Conservation (phyloP, 805 yeast genomes). For the Yarrowia deformans region DNA sequence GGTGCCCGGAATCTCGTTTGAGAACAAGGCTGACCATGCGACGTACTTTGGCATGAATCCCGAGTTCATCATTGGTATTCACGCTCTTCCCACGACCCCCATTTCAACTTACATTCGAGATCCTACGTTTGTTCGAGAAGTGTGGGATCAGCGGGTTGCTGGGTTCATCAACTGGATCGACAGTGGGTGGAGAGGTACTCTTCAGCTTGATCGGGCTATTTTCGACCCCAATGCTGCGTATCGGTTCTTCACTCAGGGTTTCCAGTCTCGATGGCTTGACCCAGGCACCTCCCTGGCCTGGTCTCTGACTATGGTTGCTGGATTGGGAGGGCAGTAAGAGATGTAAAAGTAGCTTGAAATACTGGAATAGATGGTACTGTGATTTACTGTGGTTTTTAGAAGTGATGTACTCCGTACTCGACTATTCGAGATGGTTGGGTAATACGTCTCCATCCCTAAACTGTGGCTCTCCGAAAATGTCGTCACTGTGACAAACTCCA, state of each 20-base stretch:
- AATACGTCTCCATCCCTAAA: too few relatives aligned
- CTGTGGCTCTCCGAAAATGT: background rate
- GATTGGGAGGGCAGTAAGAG: constrained; percentile 39
- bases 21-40: constrained; percentile 74
- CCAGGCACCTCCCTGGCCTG: constrained; percentile 87
- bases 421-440: too few relatives aligned
- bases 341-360: background rate
- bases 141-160: constrained; percentile 61
- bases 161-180: constrained; percentile 39
- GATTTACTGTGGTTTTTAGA: too few relatives aligned
- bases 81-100: constrained; percentile 77
- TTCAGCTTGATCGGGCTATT: constrained; percentile 76
- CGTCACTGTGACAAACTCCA: background rate
- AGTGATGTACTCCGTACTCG: too few relatives aligned
- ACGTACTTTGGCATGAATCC: constrained; percentile 70
- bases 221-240: constrained; percentile 70
- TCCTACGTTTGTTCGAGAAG: constrained; percentile 58
- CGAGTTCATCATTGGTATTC: constrained; percentile 78
- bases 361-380: background rate
- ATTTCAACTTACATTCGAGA: constrained; percentile 63
- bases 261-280: constrained; percentile 66
- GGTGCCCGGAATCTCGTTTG: constrained; percentile 73
- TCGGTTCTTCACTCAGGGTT: constrained; percentile 64
- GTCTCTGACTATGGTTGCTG: constrained; percentile 75
- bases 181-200: constrained; percentile 66